A percentile compares a stretch with the other conserved stretches of the same genome.
These are phyloP conservation scores for Teratosphaeria pseudoeucalypti DNA, from an alignment of 2,329 filamentous ascomycete genomes.

Conservation along the genomic window DNA sequence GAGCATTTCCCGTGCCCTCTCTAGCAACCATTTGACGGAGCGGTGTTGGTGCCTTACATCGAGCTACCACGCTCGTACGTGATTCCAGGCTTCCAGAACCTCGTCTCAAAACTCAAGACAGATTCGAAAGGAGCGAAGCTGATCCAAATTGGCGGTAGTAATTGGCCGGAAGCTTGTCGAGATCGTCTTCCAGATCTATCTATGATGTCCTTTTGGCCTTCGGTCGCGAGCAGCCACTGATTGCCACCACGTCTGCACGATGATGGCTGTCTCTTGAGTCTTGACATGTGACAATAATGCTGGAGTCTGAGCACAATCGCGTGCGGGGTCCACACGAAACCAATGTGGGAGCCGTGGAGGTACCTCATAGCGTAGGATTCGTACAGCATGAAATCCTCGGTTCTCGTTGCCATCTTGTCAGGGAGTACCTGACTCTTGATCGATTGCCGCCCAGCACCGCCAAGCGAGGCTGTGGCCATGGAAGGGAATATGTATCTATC, in stretches of 20 bases:
- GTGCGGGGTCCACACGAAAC: not conserved
- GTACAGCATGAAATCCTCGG: not conserved
- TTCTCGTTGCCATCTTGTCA: not conserved
- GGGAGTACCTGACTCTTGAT: not conserved
- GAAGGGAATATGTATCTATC: not conserved
- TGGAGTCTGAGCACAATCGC: not conserved
- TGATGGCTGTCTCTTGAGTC: not conserved
- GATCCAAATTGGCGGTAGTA: not conserved
- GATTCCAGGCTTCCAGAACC: not conserved
- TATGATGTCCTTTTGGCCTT: not conserved
- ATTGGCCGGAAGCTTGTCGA: not conserved
- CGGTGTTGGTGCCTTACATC: not conserved
- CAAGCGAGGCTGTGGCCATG: not conserved
- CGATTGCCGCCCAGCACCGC: not conserved
- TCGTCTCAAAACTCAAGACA: not conserved
- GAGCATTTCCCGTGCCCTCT: not conserved
- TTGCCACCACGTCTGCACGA: not conserved
- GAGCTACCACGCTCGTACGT: not conserved
- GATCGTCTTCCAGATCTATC: not conserved
- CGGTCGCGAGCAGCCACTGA: not conserved
- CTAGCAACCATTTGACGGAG: not conserved
- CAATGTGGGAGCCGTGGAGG: not conserved
- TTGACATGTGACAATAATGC: not conserved
- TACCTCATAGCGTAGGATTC: not conserved
- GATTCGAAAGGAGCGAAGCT: not conserved